phyloP scores from a whole-genome alignment of 2,329 filamentous ascomycete genomes.

The Curvularia eragrostidis region DNA sequence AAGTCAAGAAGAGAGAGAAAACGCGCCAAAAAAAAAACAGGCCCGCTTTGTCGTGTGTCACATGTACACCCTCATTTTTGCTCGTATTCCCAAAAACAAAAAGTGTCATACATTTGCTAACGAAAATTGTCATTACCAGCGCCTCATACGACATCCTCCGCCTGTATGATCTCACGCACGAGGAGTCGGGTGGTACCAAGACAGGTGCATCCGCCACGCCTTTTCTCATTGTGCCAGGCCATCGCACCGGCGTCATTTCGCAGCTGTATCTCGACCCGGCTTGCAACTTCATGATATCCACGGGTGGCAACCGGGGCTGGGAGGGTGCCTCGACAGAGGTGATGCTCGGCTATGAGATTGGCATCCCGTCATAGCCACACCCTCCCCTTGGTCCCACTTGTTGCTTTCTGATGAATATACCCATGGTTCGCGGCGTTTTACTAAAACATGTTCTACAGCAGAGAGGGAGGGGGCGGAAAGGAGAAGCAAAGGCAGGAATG shows the following conservation, averaged over 20 bases:
- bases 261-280: conserved; percentile 86
- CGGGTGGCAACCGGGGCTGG: conserved; percentile 92
- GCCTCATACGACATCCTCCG: conserved; percentile 93
- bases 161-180: conserved; percentile 82
- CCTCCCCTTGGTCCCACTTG: conserved; percentile 9
- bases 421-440: conserved; percentile 26
- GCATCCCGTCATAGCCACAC: conserved; percentile 47
- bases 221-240: conserved; percentile 95
- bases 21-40: too few relatives aligned
- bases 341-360: conserved; percentile 92
- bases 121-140: conserved; percentile 52
- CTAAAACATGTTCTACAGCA: not conserved
- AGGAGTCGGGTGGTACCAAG: conserved; percentile 62
- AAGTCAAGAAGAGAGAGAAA: conserved; percentile 33
- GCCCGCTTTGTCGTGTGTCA: not conserved
- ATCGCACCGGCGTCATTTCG: conserved; percentile 84
- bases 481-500: not conserved
- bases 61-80: not conserved
- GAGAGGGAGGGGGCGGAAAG: not conserved
- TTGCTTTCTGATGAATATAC: conserved; percentile 32
- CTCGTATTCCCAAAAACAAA: not conserved
- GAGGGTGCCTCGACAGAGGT: conserved; percentile 90
- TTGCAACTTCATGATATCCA: conserved; percentile 88
- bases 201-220: conserved; percentile 75
- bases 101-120: conserved; percentile 18